Evolutionary conservation across 2,329 filamentous ascomycete species (phyloP), one percentile per base, ranked within the genome.

Genomic region (Colletotrichum orbiculare): DNA sequence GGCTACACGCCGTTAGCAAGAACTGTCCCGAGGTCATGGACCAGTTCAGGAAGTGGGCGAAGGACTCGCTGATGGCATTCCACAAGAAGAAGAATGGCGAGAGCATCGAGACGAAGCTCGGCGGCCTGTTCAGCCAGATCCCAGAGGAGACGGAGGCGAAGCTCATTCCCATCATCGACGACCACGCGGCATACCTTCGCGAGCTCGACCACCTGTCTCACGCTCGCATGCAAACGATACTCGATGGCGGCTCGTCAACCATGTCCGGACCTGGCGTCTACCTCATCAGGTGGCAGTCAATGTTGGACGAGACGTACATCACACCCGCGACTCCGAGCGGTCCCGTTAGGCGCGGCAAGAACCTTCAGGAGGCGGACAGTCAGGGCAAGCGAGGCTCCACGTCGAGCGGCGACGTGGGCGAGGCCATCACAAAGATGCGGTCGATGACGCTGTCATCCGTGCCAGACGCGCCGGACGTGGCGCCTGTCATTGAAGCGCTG

Each of bases 221-320:
- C 2, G 71, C 75, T 0, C 85, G 86, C 2, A 83, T 91, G 65
- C 84, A 87, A 57, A 76, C 77, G 1, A 83, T 93, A 33, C 80
- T 92, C 48, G 80, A 82, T 58, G 71, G 72, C 2, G 67, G 71
- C 5, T 70, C 72, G 49, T 60, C 57, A 39, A 69, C 54, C 46
- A 67, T 84, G 57, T 82, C 82, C 33, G 91, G 91, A 0, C 91
- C 92, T 0, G 92, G 92, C 1, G 86, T 91, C 50, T 94, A 91
- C 72, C 84, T 94, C 33, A 83, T 86, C 1, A 84, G 88, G 54
- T 94, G 92, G 91, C 89, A 93, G 73, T 80, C 85, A 1, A 79
- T 94, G 7, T 80, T 94, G 3, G 89, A 94, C 72, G 79, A 83
- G n/a, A 92, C 91, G 0, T 75, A 83, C 49, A 88, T 94, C 66